phyloP scores from a whole-genome alignment of 2,329 filamentous ascomycete species.

The Sporothrix phasma region DNA sequence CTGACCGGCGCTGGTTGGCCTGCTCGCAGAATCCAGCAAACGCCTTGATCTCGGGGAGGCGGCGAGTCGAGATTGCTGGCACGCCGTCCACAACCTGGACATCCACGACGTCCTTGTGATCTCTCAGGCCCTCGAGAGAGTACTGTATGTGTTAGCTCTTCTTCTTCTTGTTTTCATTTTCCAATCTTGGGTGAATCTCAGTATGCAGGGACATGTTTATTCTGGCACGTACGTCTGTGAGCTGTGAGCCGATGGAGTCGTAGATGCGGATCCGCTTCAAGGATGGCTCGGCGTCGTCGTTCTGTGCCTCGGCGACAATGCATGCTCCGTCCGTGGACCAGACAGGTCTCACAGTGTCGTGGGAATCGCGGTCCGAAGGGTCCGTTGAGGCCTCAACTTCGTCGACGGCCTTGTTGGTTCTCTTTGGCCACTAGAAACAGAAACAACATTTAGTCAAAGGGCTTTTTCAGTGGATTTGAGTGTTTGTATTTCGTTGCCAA shows the following conservation, averaged over 20 bases:
- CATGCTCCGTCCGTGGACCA: constrained; percentile 70
- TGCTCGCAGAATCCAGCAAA: constrained; percentile 35
- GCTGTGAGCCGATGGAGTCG: neutral
- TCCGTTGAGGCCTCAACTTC: constrained; percentile 52
- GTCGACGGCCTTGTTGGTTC: constrained; percentile 59
- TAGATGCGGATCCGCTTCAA: constrained; percentile 18
- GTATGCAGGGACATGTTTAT: neutral
- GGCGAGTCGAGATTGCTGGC: constrained; percentile 46
- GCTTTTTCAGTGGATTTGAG: neutral
- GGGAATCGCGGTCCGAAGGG: constrained; percentile 55
- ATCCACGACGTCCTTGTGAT: constrained; percentile 46
- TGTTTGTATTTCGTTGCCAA: constrained; percentile 19
- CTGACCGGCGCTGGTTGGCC: constrained; percentile 24
- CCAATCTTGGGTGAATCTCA: neutral
- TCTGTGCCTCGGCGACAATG: constrained; percentile 13
- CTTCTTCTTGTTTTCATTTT: neutral
- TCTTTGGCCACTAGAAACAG: constrained; percentile 66
- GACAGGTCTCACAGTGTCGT: constrained; percentile 63
- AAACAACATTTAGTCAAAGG: constrained; percentile 36
- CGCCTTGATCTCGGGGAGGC: constrained; percentile 35
- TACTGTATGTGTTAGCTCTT: constrained; percentile 27
- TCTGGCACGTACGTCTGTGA: constrained; percentile 8
- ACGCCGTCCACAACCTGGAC: constrained; percentile 46
- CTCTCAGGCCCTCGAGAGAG: constrained; percentile 14
- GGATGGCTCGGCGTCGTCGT: constrained; percentile 16